Evolutionary conservation across 768 basidiomycete genomes (phyloP).

Genomic region (Lactarius sp.): DNA sequence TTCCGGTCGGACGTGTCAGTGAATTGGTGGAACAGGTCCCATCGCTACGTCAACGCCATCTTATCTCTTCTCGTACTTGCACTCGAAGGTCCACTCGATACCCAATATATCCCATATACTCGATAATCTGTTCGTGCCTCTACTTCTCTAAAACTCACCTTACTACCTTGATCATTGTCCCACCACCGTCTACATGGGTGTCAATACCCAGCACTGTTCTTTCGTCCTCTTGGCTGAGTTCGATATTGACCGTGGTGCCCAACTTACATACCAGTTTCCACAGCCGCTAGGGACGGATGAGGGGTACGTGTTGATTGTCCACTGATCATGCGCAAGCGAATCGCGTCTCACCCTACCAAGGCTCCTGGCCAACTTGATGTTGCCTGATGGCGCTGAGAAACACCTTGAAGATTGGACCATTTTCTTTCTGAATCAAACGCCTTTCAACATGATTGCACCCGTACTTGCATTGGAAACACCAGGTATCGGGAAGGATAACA

Average conservation of each 20-base stretch:
- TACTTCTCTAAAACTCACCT: background rate
- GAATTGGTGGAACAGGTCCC: background rate
- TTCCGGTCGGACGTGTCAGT: too few relatives aligned
- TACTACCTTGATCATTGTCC: background rate
- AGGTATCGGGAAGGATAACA: slow-evolving; percentile 30
- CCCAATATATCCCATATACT: background rate
- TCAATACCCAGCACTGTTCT: slow-evolving; percentile 73
- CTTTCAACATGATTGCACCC: slow-evolving; percentile 81
- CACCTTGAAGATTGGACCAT: slow-evolving; percentile 97
- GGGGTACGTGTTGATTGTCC: slow-evolving; percentile 56
- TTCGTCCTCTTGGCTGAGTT: slow-evolving; percentile 98
- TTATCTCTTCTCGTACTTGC: background rate
- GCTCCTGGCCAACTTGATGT: slow-evolving; percentile 93
- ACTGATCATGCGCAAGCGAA: background rate
- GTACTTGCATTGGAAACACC: slow-evolving; percentile 66
- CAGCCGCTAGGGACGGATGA: slow-evolving; percentile 92
- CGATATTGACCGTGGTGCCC: slow-evolving; percentile 92
- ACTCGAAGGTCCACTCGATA: background rate
- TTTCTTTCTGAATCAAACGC: slow-evolving; percentile 95
- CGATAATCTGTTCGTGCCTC: background rate
- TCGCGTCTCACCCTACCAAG: slow-evolving; percentile 37
- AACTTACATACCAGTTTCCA: slow-evolving; percentile 93
- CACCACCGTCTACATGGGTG: slow-evolving; percentile 39
- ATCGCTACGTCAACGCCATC: background rate
- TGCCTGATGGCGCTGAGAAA: slow-evolving; percentile 95